Conservation (phyloP, 2,329 filamentous ascomycete species). For the Penicillium janthinellum region DNA sequence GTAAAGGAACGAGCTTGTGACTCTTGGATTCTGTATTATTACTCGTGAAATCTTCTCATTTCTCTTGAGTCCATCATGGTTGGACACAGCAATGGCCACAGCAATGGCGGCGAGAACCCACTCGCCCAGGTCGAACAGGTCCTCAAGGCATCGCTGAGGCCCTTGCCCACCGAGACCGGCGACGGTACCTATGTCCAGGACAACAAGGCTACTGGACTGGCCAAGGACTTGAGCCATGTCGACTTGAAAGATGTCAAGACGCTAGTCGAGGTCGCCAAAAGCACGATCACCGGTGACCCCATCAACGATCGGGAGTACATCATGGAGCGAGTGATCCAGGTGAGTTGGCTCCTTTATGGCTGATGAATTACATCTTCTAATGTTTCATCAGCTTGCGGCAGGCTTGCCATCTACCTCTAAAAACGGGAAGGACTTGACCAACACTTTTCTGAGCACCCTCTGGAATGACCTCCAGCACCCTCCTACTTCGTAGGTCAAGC, state of each 20-base stretch:
- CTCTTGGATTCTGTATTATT: slow-evolving; percentile 3
- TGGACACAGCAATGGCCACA: slow-evolving; percentile 18
- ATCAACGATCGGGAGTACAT: slow-evolving; percentile 64
- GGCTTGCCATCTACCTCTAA: slow-evolving; percentile 41
- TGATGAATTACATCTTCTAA: slow-evolving; percentile 4
- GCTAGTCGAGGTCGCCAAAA: slow-evolving; percentile 44
- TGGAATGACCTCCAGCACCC: slow-evolving; percentile 60
- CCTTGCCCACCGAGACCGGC: slow-evolving; percentile 46
- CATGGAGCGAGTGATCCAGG: slow-evolving; percentile 60
- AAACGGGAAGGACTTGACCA: slow-evolving; percentile 46
- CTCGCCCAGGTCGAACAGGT: slow-evolving; percentile 43
- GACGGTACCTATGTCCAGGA: slow-evolving; percentile 45
- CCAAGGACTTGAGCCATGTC: slow-evolving; percentile 51
- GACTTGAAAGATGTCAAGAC: slow-evolving; percentile 50
- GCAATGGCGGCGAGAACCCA: slow-evolving; percentile 37
- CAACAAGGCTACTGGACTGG: slow-evolving; percentile 37
- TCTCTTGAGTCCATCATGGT: slow-evolving; percentile 19
- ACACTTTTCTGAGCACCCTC: slow-evolving; percentile 55
- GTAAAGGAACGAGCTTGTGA: not conserved
- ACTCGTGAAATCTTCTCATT: not conserved
- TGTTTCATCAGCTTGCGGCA: slow-evolving; percentile 35
- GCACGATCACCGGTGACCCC: slow-evolving; percentile 52
- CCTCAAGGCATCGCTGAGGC: slow-evolving; percentile 45
- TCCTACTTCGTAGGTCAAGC: slow-evolving; percentile 49
- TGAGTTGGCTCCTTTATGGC: slow-evolving; percentile 14